Conservation (phyloP, 2,329 filamentous ascomycete genomes). For the Curvularia lunata region DNA sequence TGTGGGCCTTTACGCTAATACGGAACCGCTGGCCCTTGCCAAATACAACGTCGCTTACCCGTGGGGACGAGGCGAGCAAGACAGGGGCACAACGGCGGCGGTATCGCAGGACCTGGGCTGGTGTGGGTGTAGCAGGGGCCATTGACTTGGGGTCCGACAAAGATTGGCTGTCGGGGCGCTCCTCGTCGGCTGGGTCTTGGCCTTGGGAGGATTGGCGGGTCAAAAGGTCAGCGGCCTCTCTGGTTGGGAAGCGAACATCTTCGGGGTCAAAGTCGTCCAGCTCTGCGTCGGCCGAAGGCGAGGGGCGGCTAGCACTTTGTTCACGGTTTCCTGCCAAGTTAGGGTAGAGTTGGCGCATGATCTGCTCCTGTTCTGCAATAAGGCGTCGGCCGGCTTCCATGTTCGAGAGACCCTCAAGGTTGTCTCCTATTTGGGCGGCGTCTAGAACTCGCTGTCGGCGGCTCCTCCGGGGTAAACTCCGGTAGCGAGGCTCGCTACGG, state of each 20-base stretch:
- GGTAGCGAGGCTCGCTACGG: conserved; percentile 57
- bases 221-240: conserved; percentile 19
- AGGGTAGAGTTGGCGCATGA: conserved; percentile 56
- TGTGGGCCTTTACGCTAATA: conserved; percentile 53
- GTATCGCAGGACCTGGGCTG: conserved; percentile 53
- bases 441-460: conserved; percentile 48
- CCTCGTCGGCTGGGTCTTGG: conserved; percentile 26
- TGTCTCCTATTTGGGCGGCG: conserved; percentile 34
- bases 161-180: conserved; percentile 24
- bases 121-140: conserved; percentile 39
- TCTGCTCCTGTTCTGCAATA: conserved; percentile 57
- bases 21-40: conserved; percentile 51
- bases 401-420: conserved; percentile 42
- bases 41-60: conserved; percentile 56
- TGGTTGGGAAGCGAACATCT: conserved; percentile 45
- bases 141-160: conserved; percentile 43
- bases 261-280: conserved; percentile 48
- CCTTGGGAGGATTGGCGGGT: conserved; percentile 28
- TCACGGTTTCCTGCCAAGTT: conserved; percentile 42
- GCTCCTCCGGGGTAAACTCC: conserved; percentile 55
- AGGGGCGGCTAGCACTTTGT: conserved; percentile 17
- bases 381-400: conserved; percentile 47
- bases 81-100: conserved; percentile 56
- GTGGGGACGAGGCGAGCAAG: conserved; percentile 51
- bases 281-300: conserved; percentile 37